These are phyloP conservation scores for Curvularia verruculosa DNA, from an alignment of 2,329 filamentous ascomycete species.

Conservation along the genomic window DNA sequence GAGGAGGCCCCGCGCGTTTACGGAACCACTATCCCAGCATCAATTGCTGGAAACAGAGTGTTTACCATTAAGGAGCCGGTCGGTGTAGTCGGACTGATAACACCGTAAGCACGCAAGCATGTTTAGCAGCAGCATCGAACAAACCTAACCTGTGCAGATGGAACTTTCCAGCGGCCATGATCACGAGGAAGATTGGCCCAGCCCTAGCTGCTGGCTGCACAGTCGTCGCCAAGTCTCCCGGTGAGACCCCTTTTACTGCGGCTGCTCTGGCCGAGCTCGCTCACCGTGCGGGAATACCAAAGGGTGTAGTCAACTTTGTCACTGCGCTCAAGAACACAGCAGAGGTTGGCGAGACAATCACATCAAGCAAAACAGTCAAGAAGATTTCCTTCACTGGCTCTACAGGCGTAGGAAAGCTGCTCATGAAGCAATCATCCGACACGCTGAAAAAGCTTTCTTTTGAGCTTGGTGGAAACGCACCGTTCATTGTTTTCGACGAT, in stretches of 20 bases:
- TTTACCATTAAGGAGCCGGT: slow-evolving; percentile 83
- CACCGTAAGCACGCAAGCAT: slow-evolving; percentile 60
- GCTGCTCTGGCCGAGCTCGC: slow-evolving; percentile 87
- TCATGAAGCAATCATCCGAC: slow-evolving; percentile 87
- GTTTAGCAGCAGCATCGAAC: not conserved
- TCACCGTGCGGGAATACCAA: slow-evolving; percentile 84
- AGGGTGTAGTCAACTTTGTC: slow-evolving; percentile 88
- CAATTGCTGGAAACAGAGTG: slow-evolving; percentile 73
- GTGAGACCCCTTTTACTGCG: slow-evolving; percentile 90
- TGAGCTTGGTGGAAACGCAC: slow-evolving; percentile 92
- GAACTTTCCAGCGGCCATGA: slow-evolving; percentile 72
- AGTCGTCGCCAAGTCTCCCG: slow-evolving; percentile 87
- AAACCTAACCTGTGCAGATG: slow-evolving; percentile 59
- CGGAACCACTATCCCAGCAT: slow-evolving; percentile 75
- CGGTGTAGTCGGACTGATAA: slow-evolving; percentile 81
- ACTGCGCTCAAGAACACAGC: slow-evolving; percentile 80
- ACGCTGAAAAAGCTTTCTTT: slow-evolving; percentile 88
- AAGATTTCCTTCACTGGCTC: slow-evolving; percentile 94
- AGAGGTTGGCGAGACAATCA: slow-evolving; percentile 77
- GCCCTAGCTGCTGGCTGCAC: slow-evolving; percentile 94
- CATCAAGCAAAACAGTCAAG: slow-evolving; percentile 75
- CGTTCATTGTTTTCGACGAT: slow-evolving; percentile 97
- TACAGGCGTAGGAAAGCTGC: slow-evolving; percentile 69
- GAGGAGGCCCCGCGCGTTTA: slow-evolving; percentile 50
- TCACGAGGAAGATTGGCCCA: slow-evolving; percentile 60